These are phyloP conservation scores for Sextonia rubra DNA, from an alignment of 164 flowering plant species.

Conservation along the genomic window DNA sequence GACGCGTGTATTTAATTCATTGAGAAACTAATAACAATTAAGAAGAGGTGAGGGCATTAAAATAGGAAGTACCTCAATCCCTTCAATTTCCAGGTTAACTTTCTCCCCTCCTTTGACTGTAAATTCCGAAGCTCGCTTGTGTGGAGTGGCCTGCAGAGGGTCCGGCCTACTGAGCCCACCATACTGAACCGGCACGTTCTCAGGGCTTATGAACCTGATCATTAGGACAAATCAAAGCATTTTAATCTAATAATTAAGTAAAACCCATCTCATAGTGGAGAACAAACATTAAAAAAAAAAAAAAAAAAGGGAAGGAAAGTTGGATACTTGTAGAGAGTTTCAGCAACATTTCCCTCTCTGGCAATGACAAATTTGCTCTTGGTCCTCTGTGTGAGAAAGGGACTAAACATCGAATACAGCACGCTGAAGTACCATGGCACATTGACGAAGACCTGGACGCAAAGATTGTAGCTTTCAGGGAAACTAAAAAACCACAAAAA, in stretches of 20 bases:
- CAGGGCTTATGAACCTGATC: conserved; percentile 80
- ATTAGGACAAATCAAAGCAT: too few species aligned
- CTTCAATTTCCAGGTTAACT: conserved; percentile 94
- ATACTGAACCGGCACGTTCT: conserved; percentile 80
- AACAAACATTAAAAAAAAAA: too few species aligned
- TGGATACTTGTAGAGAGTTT: conserved; percentile 84
- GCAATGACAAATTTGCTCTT: conserved; percentile 96
- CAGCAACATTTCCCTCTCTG: conserved; percentile 79
- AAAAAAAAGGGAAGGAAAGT: background rate
- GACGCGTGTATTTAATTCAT: too few species aligned
- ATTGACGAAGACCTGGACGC: conserved; percentile 69
- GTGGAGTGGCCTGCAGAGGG: conserved; percentile 57
- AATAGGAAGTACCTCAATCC: conserved; percentile 69
- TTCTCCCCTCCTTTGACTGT: conserved; percentile 91
- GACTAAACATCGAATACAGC: conserved; percentile 86
- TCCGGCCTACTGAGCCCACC: conserved; percentile 79
- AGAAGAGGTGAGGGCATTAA: background rate
- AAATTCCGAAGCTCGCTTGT: conserved; percentile 94
- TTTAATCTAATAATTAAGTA: background rate
- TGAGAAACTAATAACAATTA: too few species aligned
- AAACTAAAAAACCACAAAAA: too few species aligned
- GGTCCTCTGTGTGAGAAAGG: conserved; percentile 87
- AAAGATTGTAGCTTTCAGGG: background rate
- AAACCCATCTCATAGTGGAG: conserved; percentile 5
- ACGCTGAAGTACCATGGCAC: conserved; percentile 92